Percentiles rank a stretch among this genome's conserved stretches.
phyloP scores from a whole-genome alignment of 139 green algal genomes.

The Tetraselmis striata region DNA sequence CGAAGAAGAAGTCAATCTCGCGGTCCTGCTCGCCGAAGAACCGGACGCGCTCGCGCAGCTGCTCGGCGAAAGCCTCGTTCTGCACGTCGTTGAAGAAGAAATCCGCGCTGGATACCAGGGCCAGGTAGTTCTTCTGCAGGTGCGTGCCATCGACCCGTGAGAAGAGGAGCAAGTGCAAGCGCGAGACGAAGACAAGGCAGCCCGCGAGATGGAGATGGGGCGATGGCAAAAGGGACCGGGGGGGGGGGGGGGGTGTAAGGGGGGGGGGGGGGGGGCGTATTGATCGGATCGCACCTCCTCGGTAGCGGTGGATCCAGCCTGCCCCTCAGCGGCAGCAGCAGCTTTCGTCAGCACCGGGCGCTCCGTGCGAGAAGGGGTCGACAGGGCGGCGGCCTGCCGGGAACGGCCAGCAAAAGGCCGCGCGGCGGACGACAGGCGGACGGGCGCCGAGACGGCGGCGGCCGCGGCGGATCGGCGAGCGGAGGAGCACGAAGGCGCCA shows the following conservation, averaged over 20 bases:
- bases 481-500: neutral
- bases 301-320: neutral
- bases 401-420: neutral
- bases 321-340: neutral
- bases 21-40: conserved; percentile 44
- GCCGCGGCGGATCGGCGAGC: neutral
- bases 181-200: neutral
- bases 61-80: conserved; percentile 84
- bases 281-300: neutral
- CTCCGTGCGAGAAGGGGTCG: neutral
- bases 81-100: conserved; percentile 86
- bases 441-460: neutral
- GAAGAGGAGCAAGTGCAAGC: too few relatives aligned
- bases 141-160: too few relatives aligned
- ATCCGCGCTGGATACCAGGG: conserved; percentile 69
- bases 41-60: conserved; percentile 74
- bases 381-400: neutral
- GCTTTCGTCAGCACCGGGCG: neutral
- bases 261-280: too few relatives aligned
- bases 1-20: conserved; percentile 66
- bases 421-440: too few relatives aligned
- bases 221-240: too few relatives aligned
- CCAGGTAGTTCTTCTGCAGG: conserved; percentile 58
- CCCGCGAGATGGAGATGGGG: too few relatives aligned
- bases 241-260: too few relatives aligned